Evolutionary conservation across 140 eudicot genomes (phyloP).

Genomic region (Senecio squalidus): DNA sequence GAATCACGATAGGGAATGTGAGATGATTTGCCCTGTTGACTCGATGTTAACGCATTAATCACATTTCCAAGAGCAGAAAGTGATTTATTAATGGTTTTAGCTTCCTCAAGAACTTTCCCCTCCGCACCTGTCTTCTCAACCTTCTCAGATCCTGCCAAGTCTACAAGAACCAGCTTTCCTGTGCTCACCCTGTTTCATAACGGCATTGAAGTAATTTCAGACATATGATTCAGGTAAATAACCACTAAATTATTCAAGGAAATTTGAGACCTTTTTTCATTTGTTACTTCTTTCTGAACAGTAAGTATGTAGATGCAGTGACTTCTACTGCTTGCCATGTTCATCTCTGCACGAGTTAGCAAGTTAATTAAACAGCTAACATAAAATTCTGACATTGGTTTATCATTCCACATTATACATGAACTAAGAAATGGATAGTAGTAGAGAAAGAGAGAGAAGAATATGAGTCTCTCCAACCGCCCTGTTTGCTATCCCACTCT

Average conservation of each 20-base stretch:
- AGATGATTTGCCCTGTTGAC: constrained; percentile 43
- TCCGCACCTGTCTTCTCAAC: constrained; percentile 92
- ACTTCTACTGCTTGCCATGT: constrained; percentile 89
- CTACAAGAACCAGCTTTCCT: constrained; percentile 85
- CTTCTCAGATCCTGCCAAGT: constrained; percentile 96
- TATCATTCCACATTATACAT: constrained; percentile 5
- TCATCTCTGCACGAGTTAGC: constrained; percentile 63
- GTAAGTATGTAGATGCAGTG: constrained; percentile 78
- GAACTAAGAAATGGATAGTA: not conserved
- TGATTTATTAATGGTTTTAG: constrained; percentile 86
- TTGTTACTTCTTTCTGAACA: constrained; percentile 46
- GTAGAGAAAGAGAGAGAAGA: constrained; percentile 22
- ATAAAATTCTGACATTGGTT: not conserved
- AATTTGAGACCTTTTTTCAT: constrained; percentile 50
- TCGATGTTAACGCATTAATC: constrained; percentile 64
- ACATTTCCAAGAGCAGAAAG: constrained; percentile 94
- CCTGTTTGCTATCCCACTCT: constrained; percentile 80
- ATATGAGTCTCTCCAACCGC: constrained; percentile 98
- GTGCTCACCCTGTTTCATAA: constrained; percentile 44
- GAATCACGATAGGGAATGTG: constrained; percentile 91
- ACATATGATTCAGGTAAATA: not conserved
- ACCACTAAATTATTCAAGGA: not conserved
- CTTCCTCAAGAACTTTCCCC: constrained; percentile 92
- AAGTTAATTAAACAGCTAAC: constrained; percentile 9
- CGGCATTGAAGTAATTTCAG: constrained; percentile 3